A percentile compares a stretch with the other conserved stretches of the same genome.
These are phyloP conservation scores for Coemansia sp. DNA, from an alignment of 192 early-diverging fungal genomes.

Conservation along the genomic window DNA sequence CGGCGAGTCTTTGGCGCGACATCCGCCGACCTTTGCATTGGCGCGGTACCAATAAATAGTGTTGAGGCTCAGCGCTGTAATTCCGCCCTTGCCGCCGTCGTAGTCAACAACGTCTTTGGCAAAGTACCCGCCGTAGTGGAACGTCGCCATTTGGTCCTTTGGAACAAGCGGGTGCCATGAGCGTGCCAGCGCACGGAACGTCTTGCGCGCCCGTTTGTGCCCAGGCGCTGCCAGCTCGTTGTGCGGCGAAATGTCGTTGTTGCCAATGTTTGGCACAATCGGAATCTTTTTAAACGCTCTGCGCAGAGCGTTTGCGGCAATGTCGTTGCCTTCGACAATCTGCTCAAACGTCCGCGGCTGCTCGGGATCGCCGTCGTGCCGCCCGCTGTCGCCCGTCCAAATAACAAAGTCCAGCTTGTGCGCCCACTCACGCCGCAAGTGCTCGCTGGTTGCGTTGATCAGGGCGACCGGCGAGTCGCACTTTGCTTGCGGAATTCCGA, in stretches of 20 bases:
- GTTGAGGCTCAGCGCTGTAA: slow-evolving; percentile 66
- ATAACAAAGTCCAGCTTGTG: slow-evolving; percentile 65
- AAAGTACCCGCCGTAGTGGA: slow-evolving; percentile 70
- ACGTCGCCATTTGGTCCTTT: slow-evolving; percentile 59
- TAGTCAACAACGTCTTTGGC: slow-evolving; percentile 51
- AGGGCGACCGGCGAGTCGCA: slow-evolving; percentile 65
- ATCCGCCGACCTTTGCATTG: slow-evolving; percentile 69
- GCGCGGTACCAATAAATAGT: slow-evolving; percentile 72
- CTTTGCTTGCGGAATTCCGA: slow-evolving; percentile 57
- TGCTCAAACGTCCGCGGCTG: slow-evolving; percentile 63
- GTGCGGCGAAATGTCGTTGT: slow-evolving; percentile 74
- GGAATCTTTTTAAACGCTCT: slow-evolving; percentile 44
- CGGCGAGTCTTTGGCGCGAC: slow-evolving; percentile 57
- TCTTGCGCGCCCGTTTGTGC: slow-evolving; percentile 51
- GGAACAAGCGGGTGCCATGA: slow-evolving; percentile 67
- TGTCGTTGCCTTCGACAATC: slow-evolving; percentile 59
- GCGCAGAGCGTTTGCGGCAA: slow-evolving; percentile 50
- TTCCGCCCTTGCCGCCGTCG: slow-evolving; percentile 23
- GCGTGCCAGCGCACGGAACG: slow-evolving; percentile 52
- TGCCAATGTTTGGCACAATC: slow-evolving; percentile 56
- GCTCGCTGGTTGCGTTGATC: slow-evolving; percentile 58
- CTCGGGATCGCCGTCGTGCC: slow-evolving; percentile 70
- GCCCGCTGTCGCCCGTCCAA: slow-evolving; percentile 72
- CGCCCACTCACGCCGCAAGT: slow-evolving; percentile 49
- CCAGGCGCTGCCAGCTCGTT: slow-evolving; percentile 59